These are phyloP conservation scores for Pseudogymnoascus pannorum DNA, from an alignment of 2,329 filamentous ascomycete species.

Conservation along the genomic window DNA sequence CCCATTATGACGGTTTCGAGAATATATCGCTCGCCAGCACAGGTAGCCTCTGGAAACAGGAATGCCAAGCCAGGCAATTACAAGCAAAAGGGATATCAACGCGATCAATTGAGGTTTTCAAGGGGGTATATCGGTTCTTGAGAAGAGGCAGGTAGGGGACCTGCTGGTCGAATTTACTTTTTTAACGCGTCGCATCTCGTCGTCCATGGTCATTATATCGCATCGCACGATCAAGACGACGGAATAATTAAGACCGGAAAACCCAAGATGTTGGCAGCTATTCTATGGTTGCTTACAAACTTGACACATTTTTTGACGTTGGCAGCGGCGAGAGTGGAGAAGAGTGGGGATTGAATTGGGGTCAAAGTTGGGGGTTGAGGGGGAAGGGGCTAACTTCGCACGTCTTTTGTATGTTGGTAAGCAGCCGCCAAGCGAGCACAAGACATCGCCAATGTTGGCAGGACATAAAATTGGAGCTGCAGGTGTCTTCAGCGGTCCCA, in stretches of 20 bases:
- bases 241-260: conserved; percentile 9
- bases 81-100: neutral
- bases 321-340: conserved; percentile 8
- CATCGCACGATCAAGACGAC: conserved; percentile 2
- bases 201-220: neutral
- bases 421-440: conserved; percentile 5
- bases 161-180: neutral
- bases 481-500: neutral
- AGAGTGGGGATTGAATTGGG: conserved; percentile 2
- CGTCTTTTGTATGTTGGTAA: neutral
- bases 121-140: neutral
- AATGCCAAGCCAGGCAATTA: neutral
- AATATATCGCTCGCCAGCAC: neutral
- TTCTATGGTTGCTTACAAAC: conserved; percentile 6
- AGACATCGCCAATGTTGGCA: neutral
- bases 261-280: neutral
- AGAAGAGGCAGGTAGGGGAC: neutral
- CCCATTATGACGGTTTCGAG: neutral
- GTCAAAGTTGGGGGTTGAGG: neutral
- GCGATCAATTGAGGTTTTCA: neutral
- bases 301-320: conserved; percentile 7
- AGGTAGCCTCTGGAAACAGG: neutral
- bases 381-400: conserved; percentile 1
- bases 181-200: neutral
- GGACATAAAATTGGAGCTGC: neutral